Evolutionary conservation across 73 alveolate species (phyloP), one percentile per base, ranked within the genome.

Genomic region (Uronychia setigera): DNA sequence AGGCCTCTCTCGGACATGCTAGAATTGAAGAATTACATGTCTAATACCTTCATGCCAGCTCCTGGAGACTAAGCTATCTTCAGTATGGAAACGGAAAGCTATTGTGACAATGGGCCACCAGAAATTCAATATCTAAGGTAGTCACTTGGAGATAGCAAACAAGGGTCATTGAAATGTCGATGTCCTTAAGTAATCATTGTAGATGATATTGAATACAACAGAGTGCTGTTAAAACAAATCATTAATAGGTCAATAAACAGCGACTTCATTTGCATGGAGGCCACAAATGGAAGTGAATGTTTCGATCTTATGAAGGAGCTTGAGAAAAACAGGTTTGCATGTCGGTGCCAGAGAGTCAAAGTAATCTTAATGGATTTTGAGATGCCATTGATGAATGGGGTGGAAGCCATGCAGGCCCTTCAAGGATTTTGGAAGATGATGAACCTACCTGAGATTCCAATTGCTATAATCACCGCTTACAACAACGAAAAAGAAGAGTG

Each of bases 1-100:
- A 46, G 5, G 67, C 67, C 67, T 46, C 67, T 46, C 67, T 46
- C 67, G 67, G 67, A 46, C n/a, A 11, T 46, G 67, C 67, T 46
- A 5, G 67, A 46, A 19, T 19, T 19, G 67, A 46, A 46, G 67
- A 46, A 11, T 46, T 5, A 11, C 67, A 46, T 46, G 19, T 5
- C 67, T 11, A 46, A 19, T 19, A 11, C 67, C 5, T 46, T 46
- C 67, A 11, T 11, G 67, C 67, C 67, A 19, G n/a, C 67, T 11
- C 5, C 67, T 46, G 67, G 67, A 19, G 67, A 46, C 67, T 19
- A 46, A 19, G 67, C 67, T 11, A 19, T 46, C n/a, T 19, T 46
- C 67, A 46, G 67, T 19, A 46, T 46, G 67, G 67, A 46, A 19
- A 46, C 67, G 19, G 67, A 46, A 46, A 46, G 67, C 19, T 5